Percentiles rank a stretch among this genome's conserved stretches.
Conservation (phyloP, 2,329 filamentous ascomycete species). For the Endothia cerciana region DNA sequence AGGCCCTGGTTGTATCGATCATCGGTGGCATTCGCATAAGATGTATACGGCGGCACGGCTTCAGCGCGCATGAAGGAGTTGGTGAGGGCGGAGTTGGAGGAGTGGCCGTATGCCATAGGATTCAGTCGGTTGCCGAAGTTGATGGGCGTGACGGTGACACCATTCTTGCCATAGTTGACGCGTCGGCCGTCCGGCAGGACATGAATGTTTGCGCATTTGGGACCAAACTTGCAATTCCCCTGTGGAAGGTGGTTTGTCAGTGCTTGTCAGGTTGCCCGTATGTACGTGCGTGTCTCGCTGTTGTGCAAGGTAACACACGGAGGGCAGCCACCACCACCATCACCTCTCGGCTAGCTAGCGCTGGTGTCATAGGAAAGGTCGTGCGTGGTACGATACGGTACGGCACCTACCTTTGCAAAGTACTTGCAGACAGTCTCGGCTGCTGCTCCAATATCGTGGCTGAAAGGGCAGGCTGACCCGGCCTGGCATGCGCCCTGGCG, state of each 20-base stretch:
- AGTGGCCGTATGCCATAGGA: constrained; percentile 65
- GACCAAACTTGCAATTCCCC: constrained; percentile 99
- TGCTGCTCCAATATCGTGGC: constrained; percentile 85
- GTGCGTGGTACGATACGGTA: neutral
- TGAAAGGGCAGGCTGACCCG: constrained; percentile 93
- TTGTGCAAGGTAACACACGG: constrained; percentile 25
- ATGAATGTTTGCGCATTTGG: constrained; percentile 96
- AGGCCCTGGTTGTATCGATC: constrained; percentile 47
- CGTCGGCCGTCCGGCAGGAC: constrained; percentile 91
- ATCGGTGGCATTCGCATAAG: constrained; percentile 52
- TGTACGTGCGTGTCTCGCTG: constrained; percentile 12
- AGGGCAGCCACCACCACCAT: neutral
- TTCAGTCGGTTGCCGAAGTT: constrained; percentile 71
- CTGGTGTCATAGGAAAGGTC: neutral
- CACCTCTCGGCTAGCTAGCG: neutral
- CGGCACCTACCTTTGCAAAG: constrained; percentile 80
- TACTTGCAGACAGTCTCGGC: constrained; percentile 96
- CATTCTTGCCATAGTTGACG: constrained; percentile 78
- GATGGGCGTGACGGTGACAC: constrained; percentile 64
- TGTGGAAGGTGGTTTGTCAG: constrained; percentile 42
- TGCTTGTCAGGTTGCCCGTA: neutral
- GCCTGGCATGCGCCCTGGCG: constrained; percentile 95
- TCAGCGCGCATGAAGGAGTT: constrained; percentile 71
- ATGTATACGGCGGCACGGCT: constrained; percentile 52
- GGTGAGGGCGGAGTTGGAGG: constrained; percentile 71